Base-by-base conservation (phyloP, 768 basidiomycete species). In the Boletellus ananas region DNA sequence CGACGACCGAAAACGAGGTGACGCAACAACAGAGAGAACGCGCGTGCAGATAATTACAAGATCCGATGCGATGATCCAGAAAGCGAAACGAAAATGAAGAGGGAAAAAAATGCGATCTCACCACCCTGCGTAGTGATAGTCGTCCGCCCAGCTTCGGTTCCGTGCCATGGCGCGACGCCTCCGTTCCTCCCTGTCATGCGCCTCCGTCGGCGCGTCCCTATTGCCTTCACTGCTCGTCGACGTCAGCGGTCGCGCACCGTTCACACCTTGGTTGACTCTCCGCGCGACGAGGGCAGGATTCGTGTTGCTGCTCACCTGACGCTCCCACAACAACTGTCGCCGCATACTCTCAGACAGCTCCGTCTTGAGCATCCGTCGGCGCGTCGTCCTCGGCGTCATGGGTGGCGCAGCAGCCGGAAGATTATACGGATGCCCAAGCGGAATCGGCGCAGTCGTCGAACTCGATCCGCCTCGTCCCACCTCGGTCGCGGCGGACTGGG, bases 341-440 rank as follows among this genome's bases (percentile, higher is more conserved):
- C 93, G 75, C 54, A 95, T 70, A 51, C 84, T 87, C 69, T 95
- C 93, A 29, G 87, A 85, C 62, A 95, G 73, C 68, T 95, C 93
- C 4, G 84, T 86, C 48, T 83, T 76, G 40, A 94, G 74, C 89
- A 94, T 94, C 57, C 80, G 77, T 43, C 89, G 75, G 3, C 93
- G 79, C 3, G 90, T 93, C 37, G 93, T 91, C 33, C 87, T 82
- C 0, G 93, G 93, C 1, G 90, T 90, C 57, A 86, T 85, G 3
- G 89, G 88, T 16, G 79, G 72, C 0, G 75, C 70, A 29, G 79
- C 72, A 11, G 78, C 74, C 0, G 89, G 89, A 21, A 91, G 76
- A 59, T 88, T 87, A 69, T 90, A 88, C 6, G 87, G 84, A 63
- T 79, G 70, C 5, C 74, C 75, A 3, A 87, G 66, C 1, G 83